Evolutionary conservation across 305 asterid genomes (phyloP).

Genomic region (Coffea humblotiana): DNA sequence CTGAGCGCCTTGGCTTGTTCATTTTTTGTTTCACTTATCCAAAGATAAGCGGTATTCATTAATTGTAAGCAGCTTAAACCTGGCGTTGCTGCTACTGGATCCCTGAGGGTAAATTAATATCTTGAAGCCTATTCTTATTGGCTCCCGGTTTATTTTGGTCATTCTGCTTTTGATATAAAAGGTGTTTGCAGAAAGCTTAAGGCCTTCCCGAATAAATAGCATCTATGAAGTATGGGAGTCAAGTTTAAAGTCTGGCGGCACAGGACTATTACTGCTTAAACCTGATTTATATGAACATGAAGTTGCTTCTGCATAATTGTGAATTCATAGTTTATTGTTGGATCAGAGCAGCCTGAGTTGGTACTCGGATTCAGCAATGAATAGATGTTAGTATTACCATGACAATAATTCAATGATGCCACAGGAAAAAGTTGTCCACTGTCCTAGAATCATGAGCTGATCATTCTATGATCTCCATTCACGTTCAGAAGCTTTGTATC

Average conservation of each 20-base stretch:
- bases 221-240: not conserved
- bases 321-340: not conserved
- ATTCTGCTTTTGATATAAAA: not conserved
- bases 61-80: conserved; percentile 60
- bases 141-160: not conserved
- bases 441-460: not conserved
- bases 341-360: not conserved
- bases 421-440: not conserved
- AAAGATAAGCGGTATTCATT: conserved; percentile 49
- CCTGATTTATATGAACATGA: not conserved
- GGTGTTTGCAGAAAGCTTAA: not conserved
- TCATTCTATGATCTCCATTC: not conserved
- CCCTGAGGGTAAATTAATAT: conserved; percentile 63
- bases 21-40: not conserved
- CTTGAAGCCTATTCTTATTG: conserved; percentile 36
- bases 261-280: not conserved
- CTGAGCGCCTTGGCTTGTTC: not conserved
- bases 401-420: not conserved
- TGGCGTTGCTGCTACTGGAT: conserved; percentile 55
- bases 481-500: not conserved
- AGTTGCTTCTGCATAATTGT: not conserved
- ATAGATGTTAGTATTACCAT: not conserved
- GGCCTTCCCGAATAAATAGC: not conserved
- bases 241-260: not conserved
- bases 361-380: not conserved